These are phyloP conservation scores for Neospermospora avenae DNA, from an alignment of 2,329 filamentous ascomycete genomes.

Conservation along the genomic window DNA sequence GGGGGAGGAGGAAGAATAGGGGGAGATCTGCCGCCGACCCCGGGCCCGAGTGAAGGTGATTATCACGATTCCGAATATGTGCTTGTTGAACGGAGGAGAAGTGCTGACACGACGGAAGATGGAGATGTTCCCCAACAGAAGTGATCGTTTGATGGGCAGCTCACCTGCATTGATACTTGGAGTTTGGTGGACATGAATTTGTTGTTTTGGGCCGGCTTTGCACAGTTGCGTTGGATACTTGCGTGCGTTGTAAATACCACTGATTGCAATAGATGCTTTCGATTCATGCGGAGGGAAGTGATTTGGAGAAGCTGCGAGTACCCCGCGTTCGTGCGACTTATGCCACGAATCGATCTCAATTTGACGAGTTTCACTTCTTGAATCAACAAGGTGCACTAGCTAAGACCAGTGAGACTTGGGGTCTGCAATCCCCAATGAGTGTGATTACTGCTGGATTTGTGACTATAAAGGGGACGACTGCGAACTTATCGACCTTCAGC, in stretches of 20 bases:
- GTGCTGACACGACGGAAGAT: constrained; percentile 31
- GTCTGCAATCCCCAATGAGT: no score
- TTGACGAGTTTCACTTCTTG: not conserved
- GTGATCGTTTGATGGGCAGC: constrained; percentile 3
- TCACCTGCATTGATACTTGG: constrained; percentile 12
- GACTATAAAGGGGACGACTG: no score
- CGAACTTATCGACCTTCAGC: no score
- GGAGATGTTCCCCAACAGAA: constrained; percentile 23
- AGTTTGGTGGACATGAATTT: constrained; percentile 13
- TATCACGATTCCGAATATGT: constrained; percentile 32
- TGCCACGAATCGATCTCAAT: constrained; percentile 1
- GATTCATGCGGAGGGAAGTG: not conserved
- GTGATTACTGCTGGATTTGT: no score
- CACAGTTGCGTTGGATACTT: constrained; percentile 18
- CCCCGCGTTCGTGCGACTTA: not conserved
- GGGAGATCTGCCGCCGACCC: constrained; percentile 34
- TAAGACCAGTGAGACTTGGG: no score
- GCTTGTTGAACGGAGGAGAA: constrained; percentile 19
- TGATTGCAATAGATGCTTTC: constrained; percentile 14
- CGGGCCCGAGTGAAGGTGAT: constrained; percentile 37
- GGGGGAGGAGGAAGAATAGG: constrained; percentile 5
- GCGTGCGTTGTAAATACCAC: constrained; percentile 30
- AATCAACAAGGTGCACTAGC: no score
- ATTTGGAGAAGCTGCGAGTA: not conserved
- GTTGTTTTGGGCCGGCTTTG: constrained; percentile 8